phyloP scores from a whole-genome alignment of 1,139 yeast genomes.

The Candida anutae region DNA sequence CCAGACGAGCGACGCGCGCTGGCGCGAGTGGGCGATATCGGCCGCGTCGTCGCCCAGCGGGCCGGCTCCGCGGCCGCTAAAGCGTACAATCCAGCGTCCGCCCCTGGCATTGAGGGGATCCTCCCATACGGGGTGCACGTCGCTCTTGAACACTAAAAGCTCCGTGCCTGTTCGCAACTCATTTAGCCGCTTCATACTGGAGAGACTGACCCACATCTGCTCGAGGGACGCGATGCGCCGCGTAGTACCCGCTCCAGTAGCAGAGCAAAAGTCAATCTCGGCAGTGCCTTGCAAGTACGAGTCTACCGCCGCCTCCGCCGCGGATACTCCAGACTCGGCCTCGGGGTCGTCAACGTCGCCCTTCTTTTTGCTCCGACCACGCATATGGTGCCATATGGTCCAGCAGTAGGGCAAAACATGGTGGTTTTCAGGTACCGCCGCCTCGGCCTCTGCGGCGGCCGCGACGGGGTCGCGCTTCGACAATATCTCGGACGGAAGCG shows the following conservation, averaged over 20 bases:
- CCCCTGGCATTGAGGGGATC: conserved; percentile 58
- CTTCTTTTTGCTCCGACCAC: conserved; percentile 18
- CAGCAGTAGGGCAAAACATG: conserved; percentile 42
- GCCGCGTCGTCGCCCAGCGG: conserved; percentile 8
- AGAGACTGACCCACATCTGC: conserved; percentile 53
- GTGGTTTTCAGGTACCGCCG: conserved; percentile 21
- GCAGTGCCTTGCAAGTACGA: conserved; percentile 36
- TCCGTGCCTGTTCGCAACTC: conserved; percentile 50
- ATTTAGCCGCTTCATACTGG: conserved; percentile 39
- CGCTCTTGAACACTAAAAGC: conserved; percentile 52
- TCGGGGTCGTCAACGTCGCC: conserved; percentile 8
- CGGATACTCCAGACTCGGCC: conserved; percentile 6
- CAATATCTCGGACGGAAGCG: conserved; percentile 11
- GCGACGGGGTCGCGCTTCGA: conserved; percentile 31
- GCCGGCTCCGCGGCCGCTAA: conserved; percentile 24
- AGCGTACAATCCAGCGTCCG: conserved; percentile 60
- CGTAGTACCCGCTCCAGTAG: conserved; percentile 15
- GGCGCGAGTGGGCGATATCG: conserved; percentile 17
- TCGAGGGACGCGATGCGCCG: conserved; percentile 44
- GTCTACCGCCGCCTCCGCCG: conserved; percentile 23
- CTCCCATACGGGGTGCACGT: conserved; percentile 67
- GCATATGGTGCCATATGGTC: conserved; percentile 43
- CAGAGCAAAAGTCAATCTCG: conserved; percentile 23
- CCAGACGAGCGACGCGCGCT: conserved; percentile 42
- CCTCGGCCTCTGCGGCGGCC: conserved; percentile 26